Percentiles rank a stretch among this genome's conserved stretches.
phyloP scores from a whole-genome alignment of 352 stramenopile species.

The Phytopythium delawarense region DNA sequence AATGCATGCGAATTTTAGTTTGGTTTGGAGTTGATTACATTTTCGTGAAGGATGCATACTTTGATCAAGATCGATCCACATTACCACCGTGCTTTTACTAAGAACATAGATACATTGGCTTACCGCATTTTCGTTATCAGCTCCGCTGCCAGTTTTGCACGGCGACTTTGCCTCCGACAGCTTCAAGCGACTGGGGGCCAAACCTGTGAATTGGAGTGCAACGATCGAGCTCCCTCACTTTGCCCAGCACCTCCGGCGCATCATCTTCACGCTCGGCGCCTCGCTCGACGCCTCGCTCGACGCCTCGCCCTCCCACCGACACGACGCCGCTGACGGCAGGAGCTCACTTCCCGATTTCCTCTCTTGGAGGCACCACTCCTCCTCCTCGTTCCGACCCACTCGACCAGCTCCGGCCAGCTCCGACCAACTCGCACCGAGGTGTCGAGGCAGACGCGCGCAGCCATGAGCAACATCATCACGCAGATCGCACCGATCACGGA shows the following conservation, averaged over 20 bases:
- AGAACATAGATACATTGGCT: too few relatives aligned
- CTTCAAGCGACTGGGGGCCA: too few relatives aligned
- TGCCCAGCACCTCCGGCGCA: neutral
- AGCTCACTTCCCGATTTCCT: slow-evolving; percentile 4
- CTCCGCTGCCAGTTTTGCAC: too few relatives aligned
- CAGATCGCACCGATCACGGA: slow-evolving; percentile 19
- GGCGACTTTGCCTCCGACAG: too few relatives aligned
- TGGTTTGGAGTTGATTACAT: too few relatives aligned
- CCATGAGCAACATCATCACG: slow-evolving; percentile 9
- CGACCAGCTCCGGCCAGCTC: neutral
- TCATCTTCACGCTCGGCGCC: neutral
- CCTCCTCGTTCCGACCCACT: too few relatives aligned
- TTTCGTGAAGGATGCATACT: too few relatives aligned
- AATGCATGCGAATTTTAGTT: too few relatives aligned
- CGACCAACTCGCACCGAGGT: neutral
- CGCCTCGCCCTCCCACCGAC: neutral
- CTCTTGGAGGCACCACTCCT: neutral
- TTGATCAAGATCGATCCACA: too few relatives aligned
- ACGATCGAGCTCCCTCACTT: neutral
- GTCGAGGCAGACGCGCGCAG: neutral
- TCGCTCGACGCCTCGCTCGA: neutral
- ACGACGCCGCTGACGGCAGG: neutral
- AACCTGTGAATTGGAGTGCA: too few relatives aligned
- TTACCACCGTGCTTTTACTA: too few relatives aligned
- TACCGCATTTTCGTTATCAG: too few relatives aligned